Base-by-base conservation (phyloP, 345 rosid genomes). In the Odontarrhena argentea region DNA sequence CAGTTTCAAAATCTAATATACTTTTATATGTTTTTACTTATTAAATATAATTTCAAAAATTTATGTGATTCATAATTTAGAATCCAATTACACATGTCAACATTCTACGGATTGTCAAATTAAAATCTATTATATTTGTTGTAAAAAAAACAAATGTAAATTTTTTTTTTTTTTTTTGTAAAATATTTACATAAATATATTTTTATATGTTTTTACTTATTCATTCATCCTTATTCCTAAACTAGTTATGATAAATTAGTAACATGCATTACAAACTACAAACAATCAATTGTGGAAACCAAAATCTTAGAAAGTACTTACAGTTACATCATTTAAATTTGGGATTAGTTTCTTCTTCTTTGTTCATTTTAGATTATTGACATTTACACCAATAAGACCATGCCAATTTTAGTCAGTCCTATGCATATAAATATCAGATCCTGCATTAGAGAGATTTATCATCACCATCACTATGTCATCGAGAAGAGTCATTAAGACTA, bases 401-500 rank as follows among this genome's bases (percentile, higher is more conserved):
- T 15, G 42, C 10, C 22, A 28, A 28, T 41, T 44, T 65, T 42
- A 18, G 15, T 41, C 8, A 25, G 41, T 64, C 36, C 14, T 32
- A 14, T 59, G 26, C 28, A 26, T 6, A 12, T 3, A 48, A 2
- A 42, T n/a, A 25, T 41, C 48, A 55, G 12, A 25, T 24, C 30
- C 8, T n/a, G n/a, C 26, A 30, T 28, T 11, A 28, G 12, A n/a
- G n/a, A n/a, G n/a, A n/a, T n/a, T n/a, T n/a, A 47, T 18, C 37
- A 44, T 46, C 37, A 55, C 28, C 49, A 28, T 7, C 48, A 28
- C 7, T 6, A 69, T 69, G 74, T 10, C 46, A 47, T 81, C 96
- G 13, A 85, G 96, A 68, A 35, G 60, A 67, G 92, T 86, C 48
- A 64, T 77, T 63, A 89, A 86, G 80, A 85, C 77, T 68, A 83